Evolutionary conservation across 2,329 filamentous ascomycete genomes (phyloP).

Genomic region (Clonostachys solani): DNA sequence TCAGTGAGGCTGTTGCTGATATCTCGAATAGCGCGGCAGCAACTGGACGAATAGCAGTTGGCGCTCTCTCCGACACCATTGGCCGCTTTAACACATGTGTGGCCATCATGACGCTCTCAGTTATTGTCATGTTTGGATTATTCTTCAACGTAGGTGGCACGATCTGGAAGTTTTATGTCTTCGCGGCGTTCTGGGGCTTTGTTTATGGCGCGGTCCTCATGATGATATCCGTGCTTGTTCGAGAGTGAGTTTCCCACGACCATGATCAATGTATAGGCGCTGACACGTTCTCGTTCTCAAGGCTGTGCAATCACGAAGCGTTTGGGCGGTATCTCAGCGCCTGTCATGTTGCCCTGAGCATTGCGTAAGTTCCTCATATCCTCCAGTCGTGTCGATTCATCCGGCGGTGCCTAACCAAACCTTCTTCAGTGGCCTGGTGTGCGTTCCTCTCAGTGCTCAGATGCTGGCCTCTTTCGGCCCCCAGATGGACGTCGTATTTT

Average conservation of each 20-base stretch:
- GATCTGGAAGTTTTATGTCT: conserved; percentile 1
- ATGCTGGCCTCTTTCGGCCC: conserved; percentile 1
- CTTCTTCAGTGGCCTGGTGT: background rate
- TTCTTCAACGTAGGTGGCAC: conserved; percentile 2
- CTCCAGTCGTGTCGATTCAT: too few relatives aligned
- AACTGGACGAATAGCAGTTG: conserved; percentile 1
- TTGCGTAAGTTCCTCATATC: conserved; percentile 2
- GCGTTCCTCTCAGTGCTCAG: background rate
- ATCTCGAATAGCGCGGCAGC: conserved; percentile 1
- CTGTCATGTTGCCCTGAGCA: conserved; percentile 2
- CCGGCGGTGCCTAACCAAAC: background rate
- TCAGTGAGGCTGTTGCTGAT: background rate
- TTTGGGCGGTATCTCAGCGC: conserved; percentile 5
- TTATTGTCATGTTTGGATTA: conserved; percentile 2
- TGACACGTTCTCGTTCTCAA: background rate
- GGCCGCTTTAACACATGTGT: conserved; percentile 4
- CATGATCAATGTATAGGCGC: background rate
- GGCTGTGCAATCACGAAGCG: conserved; percentile 1
- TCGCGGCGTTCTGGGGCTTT: conserved; percentile 3
- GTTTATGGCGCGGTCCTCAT: conserved; percentile 2
- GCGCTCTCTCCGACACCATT: conserved; percentile 1
- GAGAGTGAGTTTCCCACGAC: conserved; percentile 1
- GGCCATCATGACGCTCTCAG: conserved; percentile 1
- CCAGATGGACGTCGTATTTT: background rate
- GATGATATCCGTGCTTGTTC: conserved; percentile 2